Base-by-base conservation (phyloP, 768 basidiomycete species). In the Mycena latifolia region DNA sequence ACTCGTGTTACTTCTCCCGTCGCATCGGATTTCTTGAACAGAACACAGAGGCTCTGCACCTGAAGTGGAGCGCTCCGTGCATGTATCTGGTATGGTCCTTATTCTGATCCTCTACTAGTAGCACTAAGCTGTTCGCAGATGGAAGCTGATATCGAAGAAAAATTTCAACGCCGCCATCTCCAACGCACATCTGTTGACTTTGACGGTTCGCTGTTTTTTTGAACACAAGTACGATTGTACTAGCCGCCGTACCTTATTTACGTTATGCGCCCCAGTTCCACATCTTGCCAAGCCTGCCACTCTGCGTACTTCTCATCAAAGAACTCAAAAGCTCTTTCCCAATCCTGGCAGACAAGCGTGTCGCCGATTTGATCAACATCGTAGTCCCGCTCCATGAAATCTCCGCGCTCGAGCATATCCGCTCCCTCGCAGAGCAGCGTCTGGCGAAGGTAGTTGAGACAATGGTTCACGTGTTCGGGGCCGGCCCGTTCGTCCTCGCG, bases 391-490 rank as follows among this genome's bases (percentile, higher is more conserved):
- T 56, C 55, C 72, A 75, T 67, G 55, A 79, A 80, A 55, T 80
- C 77, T 1, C 77, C 78, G 11, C 59, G 51, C 57, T 82, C 81
- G 11, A 81, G 56, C 4, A 75, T 71, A 43, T 72, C 71, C 24
- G 77, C 74, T 8, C 80, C 77, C 8, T 69, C 72, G 59, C 81
- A 82, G 27, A 82, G 63, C 22, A 79, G 60, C 2, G 74, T 74
- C 50, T 81, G 80, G 6, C 80, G 69, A 9, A 82, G 66, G 63
- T 81, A 82, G 50, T 78, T 75, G 2, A 81, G 57, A 60, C 81
- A 82, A 58, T 82, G 81, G 6, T 74, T 70, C 17, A 76, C 52
- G 45, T 81, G 80, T 17, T 61, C 65, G 3, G 59, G 11, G 25
- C 53, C 69, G 22, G 61, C 58, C 33, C 45, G 41, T 3, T 27